Evolutionary conservation across 805 yeast species (phyloP), one percentile per base, ranked within the genome.

Genomic region (Zygoascus bituminiphila): DNA sequence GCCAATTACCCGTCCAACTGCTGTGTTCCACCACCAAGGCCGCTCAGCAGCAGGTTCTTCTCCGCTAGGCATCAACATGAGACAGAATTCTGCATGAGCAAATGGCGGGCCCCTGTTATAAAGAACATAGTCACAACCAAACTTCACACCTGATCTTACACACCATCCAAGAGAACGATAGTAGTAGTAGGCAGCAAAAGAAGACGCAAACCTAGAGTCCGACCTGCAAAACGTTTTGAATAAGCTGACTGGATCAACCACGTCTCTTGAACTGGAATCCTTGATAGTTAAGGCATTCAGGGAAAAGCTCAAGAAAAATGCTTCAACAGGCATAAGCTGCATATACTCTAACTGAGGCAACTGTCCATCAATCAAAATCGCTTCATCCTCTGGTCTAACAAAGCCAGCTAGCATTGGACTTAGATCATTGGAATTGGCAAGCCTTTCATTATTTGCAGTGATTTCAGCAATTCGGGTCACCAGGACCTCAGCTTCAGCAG

Each of bases 51-150:
- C 66, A 29, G 62, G 52, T 0, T 59, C 56, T 7, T 61, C 69
- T 10, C 57, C 57, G 9, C 39, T 17, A 41, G 64, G 63, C 23
- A 78, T 50, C 5, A 84, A 68, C 42, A 76, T 60, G 2, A 87
- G 68, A 5, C 91, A 86, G 63, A 78, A 86, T 61, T 88, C 95
- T 0, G 98, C 97, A 62, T 93, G 99, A 45, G 83, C 79, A 62
- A 89, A 88, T 1, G 97, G 97, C 7, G 98, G 98, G 0, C 99
- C 99, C 50, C 91, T 72, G 47, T 82, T 79, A 63, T 93, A 93
- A 4, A 93, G 70, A 7, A 93, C 67, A 64, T 71, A 83, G 58
- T 89, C 94, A n/a, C 85, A 76, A 1, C 96, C 96, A 64, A 93
- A 93, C 64, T 93, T 93, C 49, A 88, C 77, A 0, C 98, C 98